Evolutionary conservation across 148 eudicot genomes (phyloP), one percentile per base, ranked within the genome.

Genomic region (Rhododendron vialii): DNA sequence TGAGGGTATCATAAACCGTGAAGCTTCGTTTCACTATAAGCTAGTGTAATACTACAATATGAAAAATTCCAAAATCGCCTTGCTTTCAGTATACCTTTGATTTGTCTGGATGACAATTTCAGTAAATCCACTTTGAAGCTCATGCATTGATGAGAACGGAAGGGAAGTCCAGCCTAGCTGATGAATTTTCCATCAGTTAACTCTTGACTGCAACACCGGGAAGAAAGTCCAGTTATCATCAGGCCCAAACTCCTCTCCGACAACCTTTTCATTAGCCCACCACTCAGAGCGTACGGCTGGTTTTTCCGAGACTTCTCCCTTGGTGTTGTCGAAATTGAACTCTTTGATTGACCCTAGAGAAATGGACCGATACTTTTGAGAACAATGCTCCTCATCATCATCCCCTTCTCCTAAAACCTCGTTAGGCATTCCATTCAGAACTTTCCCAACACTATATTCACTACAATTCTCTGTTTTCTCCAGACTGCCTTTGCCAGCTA

Each of bases 261-360:
- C 84, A 63, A 86, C 88, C 83, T 90, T 90, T 76, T 91, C 96
- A 63, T 91, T 93, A 20, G 93, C 91, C 98, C 98, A 94, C 98
- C 98, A 95, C 50, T 91, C 91, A 26, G 93, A 86, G 57, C 91
- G 45, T 12, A 91, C 78, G n/a, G 78, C 82, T 33, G 91, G 74
- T 75, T 91, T 89, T 24, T 86, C 90, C 12, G 85, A 45, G 38
- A 78, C 83, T 87, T 90, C 93, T 69, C 87, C 89, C 45, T 94
- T 89, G 12, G 90, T 84, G 86, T 88, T 91, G 87, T 98, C 96
- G 41, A 98, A 98, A 77, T 98, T 91, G 90, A 98, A 98, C 85
- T 95, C 99, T 61, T 94, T 98, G 87, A 91, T 90, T 9, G 99
- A 96, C 30, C 98, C 99, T 3, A 94, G 88, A 26, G 96, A 91